Percentiles rank a stretch among this genome's conserved stretches.
Conservation (phyloP, 768 basidiomycete genomes). For the Leucocoprinus birnbaumii region DNA sequence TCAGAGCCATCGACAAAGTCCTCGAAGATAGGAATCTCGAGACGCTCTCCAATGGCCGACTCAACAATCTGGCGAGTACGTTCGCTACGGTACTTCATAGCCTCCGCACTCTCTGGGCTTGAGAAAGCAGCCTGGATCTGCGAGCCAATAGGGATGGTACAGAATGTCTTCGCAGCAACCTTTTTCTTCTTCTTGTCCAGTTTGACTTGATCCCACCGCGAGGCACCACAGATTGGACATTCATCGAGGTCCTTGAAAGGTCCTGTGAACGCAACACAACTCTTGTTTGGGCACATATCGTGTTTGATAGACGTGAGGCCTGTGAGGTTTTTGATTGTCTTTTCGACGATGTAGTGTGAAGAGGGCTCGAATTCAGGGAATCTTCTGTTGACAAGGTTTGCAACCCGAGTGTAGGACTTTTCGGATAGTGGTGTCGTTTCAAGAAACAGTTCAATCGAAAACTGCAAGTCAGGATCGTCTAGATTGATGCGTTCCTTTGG, state of each 20-base stretch:
- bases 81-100: neutral
- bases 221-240: constrained; percentile 23
- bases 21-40: constrained; percentile 14
- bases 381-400: too few species aligned
- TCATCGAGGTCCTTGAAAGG: constrained; percentile 17
- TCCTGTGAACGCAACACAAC: constrained; percentile 28
- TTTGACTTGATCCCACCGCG: constrained; percentile 21
- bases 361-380: too few species aligned
- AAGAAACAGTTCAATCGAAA: too few species aligned
- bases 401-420: too few species aligned
- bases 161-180: constrained; percentile 24
- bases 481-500: too few species aligned
- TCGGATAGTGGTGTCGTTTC: too few species aligned
- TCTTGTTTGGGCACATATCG: constrained; percentile 43
- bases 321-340: too few species aligned
- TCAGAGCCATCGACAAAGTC: constrained; percentile 25
- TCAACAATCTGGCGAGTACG: neutral
- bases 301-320: too few species aligned
- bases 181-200: constrained; percentile 9
- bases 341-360: too few species aligned
- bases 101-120: neutral
- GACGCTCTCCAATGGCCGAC: too few species aligned
- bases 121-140: constrained; percentile 35
- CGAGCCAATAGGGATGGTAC: constrained; percentile 39
- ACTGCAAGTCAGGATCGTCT: too few species aligned